Percentiles rank a stretch among this genome's conserved stretches.
These are phyloP conservation scores for Penicillium subrubescens DNA, from an alignment of 495 filamentous ascomycete species.

Conservation along the genomic window DNA sequence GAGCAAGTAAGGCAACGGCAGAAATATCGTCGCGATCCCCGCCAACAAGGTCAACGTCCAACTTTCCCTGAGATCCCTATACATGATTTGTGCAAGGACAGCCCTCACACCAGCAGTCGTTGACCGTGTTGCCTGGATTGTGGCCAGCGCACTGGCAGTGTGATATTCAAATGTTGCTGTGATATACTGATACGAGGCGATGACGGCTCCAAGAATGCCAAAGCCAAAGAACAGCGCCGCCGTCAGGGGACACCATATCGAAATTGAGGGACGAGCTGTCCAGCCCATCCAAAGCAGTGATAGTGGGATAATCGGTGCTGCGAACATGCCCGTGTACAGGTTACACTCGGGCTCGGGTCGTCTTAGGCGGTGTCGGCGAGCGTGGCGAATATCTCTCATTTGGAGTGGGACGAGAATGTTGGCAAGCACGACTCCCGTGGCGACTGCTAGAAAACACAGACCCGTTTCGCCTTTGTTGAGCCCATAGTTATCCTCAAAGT, in stretches of 20 bases:
- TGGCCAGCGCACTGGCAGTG: slow-evolving; percentile 40
- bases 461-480: slow-evolving; percentile 50
- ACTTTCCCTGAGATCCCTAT: slow-evolving; percentile 47
- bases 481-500: slow-evolving; percentile 56
- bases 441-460: slow-evolving; percentile 56
- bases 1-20: slow-evolving; percentile 52
- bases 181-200: slow-evolving; percentile 51
- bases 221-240: slow-evolving; percentile 51
- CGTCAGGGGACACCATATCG: slow-evolving; percentile 47
- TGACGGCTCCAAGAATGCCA: slow-evolving; percentile 47
- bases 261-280: slow-evolving; percentile 47
- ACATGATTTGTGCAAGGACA: slow-evolving; percentile 46
- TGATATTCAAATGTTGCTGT: slow-evolving; percentile 48
- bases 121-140: slow-evolving; percentile 47
- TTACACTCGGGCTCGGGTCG: slow-evolving; percentile 58
- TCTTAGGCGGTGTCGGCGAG: not conserved
- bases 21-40: slow-evolving; percentile 41
- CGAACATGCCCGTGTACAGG: slow-evolving; percentile 58
- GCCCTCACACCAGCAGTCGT: slow-evolving; percentile 47
- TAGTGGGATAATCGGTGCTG: slow-evolving; percentile 51
- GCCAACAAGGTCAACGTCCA: slow-evolving; percentile 54
- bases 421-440: slow-evolving; percentile 50
- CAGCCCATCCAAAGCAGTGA: slow-evolving; percentile 63
- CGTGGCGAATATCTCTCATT: slow-evolving; percentile 19
- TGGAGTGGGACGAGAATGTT: slow-evolving; percentile 48